Evolutionary conservation across 1,284 basidiomycete genomes (phyloP), one percentile per base, ranked within the genome.

Genomic region (Ceratorhiza oryzae-sativae): DNA sequence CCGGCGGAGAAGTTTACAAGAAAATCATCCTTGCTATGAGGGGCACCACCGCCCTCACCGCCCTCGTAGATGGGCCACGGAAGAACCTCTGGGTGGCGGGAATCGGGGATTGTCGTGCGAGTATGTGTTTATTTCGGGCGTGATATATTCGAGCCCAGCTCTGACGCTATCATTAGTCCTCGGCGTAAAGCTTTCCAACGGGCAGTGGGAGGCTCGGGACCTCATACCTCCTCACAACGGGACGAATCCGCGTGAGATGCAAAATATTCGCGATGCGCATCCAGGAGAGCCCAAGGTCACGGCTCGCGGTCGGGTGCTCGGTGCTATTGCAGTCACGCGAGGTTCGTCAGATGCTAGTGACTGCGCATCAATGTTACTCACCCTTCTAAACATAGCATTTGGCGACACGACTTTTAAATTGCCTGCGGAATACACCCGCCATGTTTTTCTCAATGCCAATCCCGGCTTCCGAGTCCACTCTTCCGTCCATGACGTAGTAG

Each of bases 321-420:
- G 89, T 60, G 88, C 87, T 41, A 84, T 91, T 30, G 89, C 90
- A 2, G 88, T 89, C 49, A 88, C 88, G 76, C 84, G 90, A 78
- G 88, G 89, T 90, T 75, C 74, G 87, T 81, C 74, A 3, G 13
- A 51, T 73, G 61, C 56, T 55, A 71, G 68, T 75, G 12, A 36
- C 4, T 58, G n/a, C 9, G 32, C 51, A 62, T 72, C 75, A n/a
- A 70, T 70, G 48, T 36, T n/a, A 59, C 53, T 51, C 25, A 39
- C 60, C 23, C 36, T 23, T 25, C 32, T n/a, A 15, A 25, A 61
- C 58, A 36, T 75, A 90, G 89, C 87, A 79, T 82, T 90, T 68
- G 89, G 88, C 18, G 88, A 90, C 75, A 85, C 86, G 55, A 86
- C 87, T 18, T 90, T 90, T 81, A 90, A 90, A 77, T 87, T 90